Base-by-base conservation (phyloP, 768 basidiomycete species). In the Podaxis sp. region DNA sequence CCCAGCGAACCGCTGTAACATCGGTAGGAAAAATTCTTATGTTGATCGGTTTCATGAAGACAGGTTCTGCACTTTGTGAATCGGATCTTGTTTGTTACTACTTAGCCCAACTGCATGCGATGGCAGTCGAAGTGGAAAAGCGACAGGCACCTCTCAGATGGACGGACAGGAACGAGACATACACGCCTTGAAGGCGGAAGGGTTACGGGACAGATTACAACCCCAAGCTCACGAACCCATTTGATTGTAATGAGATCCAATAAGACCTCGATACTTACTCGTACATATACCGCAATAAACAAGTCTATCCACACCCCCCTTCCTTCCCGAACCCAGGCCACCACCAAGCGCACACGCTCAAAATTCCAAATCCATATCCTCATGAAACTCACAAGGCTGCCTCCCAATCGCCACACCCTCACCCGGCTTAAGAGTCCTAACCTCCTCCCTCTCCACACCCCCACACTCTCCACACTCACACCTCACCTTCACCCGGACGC, bases 351-450 rank as follows among this genome's bases (percentile, higher is more conserved):
- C 22, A 61, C 8, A 60, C 26, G 13, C 46, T 56, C 48, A 63
- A 52, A 57, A 59, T 52, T 69, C 58, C 64, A 67, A 53, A 67
- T 65, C 73, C 68, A 73, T 69, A 52, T 75, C 72, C 60, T 67
- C 66, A 73, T 88, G 87, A 68, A 84, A 87, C 76, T 88, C 86
- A 76, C 87, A 88, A 19, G 87, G 84, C 64, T 78, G 71, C 4
- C 71, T 76, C 51, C 87, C 87, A 73, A 88, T 84, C 46, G 87
- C 83, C 44, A 87, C 76, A 5, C 87, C 87, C 72, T 81, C 76
- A 6, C 81, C 83, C 13, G 77, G 74, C 53, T 70, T 70, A 52
- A 80, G 63, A 36, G 58, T 71, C 63, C 72, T 66, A 38, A 74
- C 71, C 63, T 76, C 76, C 58, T 72, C 69, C 49, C 63, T 65